Base-by-base conservation (phyloP, 2,329 filamentous ascomycete species). In the Ophiobolus disseminans region DNA sequence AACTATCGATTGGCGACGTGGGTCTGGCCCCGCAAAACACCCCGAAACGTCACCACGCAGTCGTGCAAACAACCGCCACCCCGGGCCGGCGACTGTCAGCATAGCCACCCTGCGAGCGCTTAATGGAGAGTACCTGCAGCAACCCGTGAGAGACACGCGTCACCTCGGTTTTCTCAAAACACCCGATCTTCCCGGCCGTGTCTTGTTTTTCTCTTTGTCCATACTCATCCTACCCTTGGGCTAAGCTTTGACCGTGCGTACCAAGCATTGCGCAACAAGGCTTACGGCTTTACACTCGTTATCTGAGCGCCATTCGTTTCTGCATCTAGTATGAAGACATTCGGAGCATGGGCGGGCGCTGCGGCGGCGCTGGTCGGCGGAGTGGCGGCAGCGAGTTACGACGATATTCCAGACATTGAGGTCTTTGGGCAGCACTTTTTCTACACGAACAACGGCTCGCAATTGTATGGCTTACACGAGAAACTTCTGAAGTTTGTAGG, bases 401-500 rank as follows among this genome's bases (percentile, higher is more conserved):
- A 69, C 37, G 53, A 59, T 39, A 72, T 72, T 35, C 62, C 68
- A 7, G 61, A 59, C 17, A 59, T 67, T 32, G 63, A 72, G 48
- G 62, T 60, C 46, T 67, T 87, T 83, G 87, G 90, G 63, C 84
- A 85, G 72, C 91, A 94, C 76, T 92, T 96, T 82, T 97, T 95
- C 82, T 93, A 90, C 80, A 82, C 89, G 70, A 90, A 88, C 76
- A 89, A 88, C 72, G 87, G 87, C 60, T 88, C 86, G 26, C 83
- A 90, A 77, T 90, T 89, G 60, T 69, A 62, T 20, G 65, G n/a
- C n/a, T 22, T 7, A 14, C 30, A n/a, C n/a, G 25, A 10, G 25
- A 2, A n/a, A n/a, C n/a, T n/a, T n/a, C n/a, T n/a, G n/a, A 13
- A 14, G 30, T 11, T 32, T 32, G n/a, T 14, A 23, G 23, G 17